Conservation (phyloP, 805 yeast species). For the Barnettozyma vustinii region DNA sequence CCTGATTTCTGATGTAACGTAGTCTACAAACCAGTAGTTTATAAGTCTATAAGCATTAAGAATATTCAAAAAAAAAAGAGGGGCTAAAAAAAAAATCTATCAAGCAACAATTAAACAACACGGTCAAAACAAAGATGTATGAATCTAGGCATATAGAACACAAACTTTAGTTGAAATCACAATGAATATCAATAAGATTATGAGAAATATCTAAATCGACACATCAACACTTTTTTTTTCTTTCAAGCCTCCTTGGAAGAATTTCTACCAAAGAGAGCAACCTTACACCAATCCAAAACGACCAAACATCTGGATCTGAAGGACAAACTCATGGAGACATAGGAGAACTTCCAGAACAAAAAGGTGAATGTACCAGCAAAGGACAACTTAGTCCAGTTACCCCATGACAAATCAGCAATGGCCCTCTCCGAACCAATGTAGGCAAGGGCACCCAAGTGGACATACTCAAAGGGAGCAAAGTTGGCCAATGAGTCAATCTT, state of each 20-base stretch:
- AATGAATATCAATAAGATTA: background rate
- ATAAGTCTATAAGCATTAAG: constrained; percentile 1
- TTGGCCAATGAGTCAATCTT: constrained; percentile 42
- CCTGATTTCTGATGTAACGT: no score
- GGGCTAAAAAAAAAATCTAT: background rate
- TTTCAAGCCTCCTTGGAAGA: constrained; percentile 61
- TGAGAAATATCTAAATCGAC: background rate
- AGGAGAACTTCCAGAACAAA: constrained; percentile 90
- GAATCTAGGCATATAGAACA: background rate
- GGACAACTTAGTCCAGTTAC: constrained; percentile 74
- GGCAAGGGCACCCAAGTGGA: constrained; percentile 89
- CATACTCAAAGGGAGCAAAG: constrained; percentile 58
- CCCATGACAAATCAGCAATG: constrained; percentile 82
- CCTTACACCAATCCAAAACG: constrained; percentile 83
- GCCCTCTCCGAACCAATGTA: constrained; percentile 92
- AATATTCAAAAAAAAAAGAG: background rate
- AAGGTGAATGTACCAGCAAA: constrained; percentile 86
- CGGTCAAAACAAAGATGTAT: background rate
- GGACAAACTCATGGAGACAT: constrained; percentile 84
- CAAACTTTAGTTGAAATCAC: background rate
- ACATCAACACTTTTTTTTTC: background rate
- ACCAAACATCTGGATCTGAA: constrained; percentile 84
- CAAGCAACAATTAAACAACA: background rate
- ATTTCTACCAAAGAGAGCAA: constrained; percentile 86
- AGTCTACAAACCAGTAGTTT: background rate